Conservation (phyloP, 2,329 filamentous ascomycete species). For the Colletotrichum somersetense region DNA sequence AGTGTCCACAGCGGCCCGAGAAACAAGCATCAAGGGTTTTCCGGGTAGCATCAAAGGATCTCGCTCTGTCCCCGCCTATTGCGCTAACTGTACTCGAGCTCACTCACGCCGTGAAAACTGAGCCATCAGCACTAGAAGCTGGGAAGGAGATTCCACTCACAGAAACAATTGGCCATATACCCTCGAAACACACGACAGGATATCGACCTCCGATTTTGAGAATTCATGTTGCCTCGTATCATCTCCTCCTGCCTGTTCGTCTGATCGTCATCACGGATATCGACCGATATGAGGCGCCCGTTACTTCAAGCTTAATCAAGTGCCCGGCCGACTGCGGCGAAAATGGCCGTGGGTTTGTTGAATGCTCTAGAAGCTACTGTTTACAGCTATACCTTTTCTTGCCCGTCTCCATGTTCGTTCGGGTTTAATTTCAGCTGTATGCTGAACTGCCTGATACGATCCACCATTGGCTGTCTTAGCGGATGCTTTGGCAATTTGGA, state of each 20-base stretch:
- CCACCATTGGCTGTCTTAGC: not conserved
- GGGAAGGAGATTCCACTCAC: too few species aligned
- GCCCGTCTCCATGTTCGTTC: not conserved
- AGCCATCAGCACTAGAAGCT: not conserved
- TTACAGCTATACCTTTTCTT: not conserved
- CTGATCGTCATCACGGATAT: too few species aligned
- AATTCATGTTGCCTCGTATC: too few species aligned
- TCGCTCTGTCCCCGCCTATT: not conserved
- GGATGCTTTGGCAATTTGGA: not conserved
- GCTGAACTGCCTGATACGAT: not conserved
- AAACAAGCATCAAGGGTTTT: constrained; percentile 36
- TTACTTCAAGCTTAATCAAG: too few species aligned
- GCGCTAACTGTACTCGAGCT: not conserved
- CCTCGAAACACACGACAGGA: not conserved
- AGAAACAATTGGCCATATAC: not conserved
- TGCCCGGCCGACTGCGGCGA: too few species aligned
- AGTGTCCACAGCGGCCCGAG: constrained; percentile 3
- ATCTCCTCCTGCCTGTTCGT: too few species aligned
- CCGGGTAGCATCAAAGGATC: constrained; percentile 18
- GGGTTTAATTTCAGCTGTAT: not conserved
- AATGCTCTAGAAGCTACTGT: not conserved
- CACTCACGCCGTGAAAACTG: not conserved
- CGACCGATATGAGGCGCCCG: too few species aligned
- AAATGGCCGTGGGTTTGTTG: not conserved
- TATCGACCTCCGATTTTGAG: not conserved